phyloP scores from a whole-genome alignment of 176 grass and related monocot genomes.

The Tillandsia fasciculata region DNA sequence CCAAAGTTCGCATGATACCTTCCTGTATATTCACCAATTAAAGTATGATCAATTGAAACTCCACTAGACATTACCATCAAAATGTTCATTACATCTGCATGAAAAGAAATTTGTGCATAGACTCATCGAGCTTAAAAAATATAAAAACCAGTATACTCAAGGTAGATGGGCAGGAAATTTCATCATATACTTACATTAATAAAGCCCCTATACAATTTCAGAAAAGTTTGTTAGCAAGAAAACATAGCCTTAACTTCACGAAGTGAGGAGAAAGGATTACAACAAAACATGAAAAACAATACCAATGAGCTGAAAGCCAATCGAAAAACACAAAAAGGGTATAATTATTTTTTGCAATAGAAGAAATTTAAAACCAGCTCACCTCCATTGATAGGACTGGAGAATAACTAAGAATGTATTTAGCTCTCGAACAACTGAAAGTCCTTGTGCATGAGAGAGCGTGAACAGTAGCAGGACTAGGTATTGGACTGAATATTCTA shows the following conservation, averaged over 20 bases:
- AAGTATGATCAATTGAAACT: conserved; percentile 3
- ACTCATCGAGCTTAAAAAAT: neutral
- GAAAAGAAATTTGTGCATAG: neutral
- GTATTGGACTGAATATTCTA: conserved; percentile 30
- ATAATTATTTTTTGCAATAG: conserved; percentile 14
- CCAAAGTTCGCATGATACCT: conserved; percentile 41
- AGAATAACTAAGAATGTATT: conserved; percentile 57
- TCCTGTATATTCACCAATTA: conserved; percentile 43
- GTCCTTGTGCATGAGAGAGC: conserved; percentile 64
- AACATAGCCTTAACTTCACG: neutral
- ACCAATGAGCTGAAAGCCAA: conserved; percentile 11
- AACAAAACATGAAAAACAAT: conserved; percentile 7
- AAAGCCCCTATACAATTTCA: neutral
- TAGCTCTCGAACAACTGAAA: conserved; percentile 73
- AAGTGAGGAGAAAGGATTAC: conserved; percentile 6
- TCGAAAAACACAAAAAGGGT: conserved; percentile 6
- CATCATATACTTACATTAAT: neutral
- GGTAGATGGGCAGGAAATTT: neutral
- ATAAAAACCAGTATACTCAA: neutral
- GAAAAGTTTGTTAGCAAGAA: neutral
- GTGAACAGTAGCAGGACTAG: conserved; percentile 38
- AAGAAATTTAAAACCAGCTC: conserved; percentile 15
- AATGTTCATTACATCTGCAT: neutral
- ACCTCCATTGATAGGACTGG: conserved; percentile 76
- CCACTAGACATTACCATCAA: neutral